Evolutionary conservation across 805 yeast genomes (phyloP).

Genomic region (Nakazawaea wyomingensis): DNA sequence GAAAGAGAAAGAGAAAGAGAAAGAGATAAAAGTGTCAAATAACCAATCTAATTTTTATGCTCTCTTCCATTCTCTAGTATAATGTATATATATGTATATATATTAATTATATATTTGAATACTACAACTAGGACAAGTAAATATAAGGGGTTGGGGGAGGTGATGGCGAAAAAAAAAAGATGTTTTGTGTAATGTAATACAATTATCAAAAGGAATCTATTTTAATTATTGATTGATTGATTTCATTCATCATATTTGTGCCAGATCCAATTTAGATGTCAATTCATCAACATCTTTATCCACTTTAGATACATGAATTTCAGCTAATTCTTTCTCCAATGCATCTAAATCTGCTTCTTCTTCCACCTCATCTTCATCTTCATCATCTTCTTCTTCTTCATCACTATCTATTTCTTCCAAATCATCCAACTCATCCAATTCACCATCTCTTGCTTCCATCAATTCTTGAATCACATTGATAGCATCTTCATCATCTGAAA

Average conservation of each 20-base stretch:
- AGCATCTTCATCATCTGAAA: slow-evolving; percentile 79
- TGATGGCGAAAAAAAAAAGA: too few relatives aligned
- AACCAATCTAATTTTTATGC: too few relatives aligned
- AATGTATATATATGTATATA: too few relatives aligned
- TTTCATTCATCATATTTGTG: background rate
- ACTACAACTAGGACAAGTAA: too few relatives aligned
- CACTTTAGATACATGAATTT: slow-evolving; percentile 34
- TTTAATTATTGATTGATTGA: too few relatives aligned
- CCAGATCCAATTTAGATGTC: slow-evolving; percentile 47
- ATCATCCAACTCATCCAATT: slow-evolving; percentile 89
- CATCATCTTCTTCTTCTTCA: slow-evolving; percentile 63
- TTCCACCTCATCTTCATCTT: slow-evolving; percentile 46
- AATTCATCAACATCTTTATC: slow-evolving; percentile 50
- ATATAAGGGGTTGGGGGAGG: too few relatives aligned
- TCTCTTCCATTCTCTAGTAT: too few relatives aligned
- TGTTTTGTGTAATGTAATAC: too few relatives aligned
- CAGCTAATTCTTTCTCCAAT: slow-evolving; percentile 50
- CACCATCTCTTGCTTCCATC: slow-evolving; percentile 78
- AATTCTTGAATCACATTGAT: slow-evolving; percentile 55
- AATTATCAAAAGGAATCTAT: too few relatives aligned
- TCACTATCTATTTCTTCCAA: slow-evolving; percentile 78
- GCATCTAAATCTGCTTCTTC: slow-evolving; percentile 44
- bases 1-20: too few relatives aligned
- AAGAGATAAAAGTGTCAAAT: too few relatives aligned
- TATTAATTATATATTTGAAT: too few relatives aligned